Evolutionary conservation across 371 early-diverging fungal species (phyloP).

Genomic region (Mortierella sp.): DNA sequence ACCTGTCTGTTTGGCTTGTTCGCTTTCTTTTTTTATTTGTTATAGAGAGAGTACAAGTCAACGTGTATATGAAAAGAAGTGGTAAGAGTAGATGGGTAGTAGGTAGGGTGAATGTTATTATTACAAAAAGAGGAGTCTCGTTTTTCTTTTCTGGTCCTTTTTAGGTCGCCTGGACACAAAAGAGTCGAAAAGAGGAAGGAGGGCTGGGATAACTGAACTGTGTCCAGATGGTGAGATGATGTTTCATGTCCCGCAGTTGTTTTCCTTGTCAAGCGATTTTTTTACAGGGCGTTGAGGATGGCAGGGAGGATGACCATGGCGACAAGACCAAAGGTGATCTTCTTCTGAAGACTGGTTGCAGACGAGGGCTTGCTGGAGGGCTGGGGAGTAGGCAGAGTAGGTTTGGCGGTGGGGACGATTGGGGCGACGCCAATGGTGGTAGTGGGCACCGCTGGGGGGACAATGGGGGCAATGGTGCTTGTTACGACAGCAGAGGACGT

Average conservation of each 20-base stretch:
- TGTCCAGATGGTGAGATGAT: too few species aligned
- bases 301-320: slow-evolving; percentile 27
- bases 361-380: slow-evolving; percentile 9
- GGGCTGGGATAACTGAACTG: too few species aligned
- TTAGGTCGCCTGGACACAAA: neutral
- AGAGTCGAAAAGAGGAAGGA: neutral
- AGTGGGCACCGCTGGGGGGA: neutral
- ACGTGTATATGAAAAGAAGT: neutral
- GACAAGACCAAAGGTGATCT: neutral
- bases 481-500: neutral
- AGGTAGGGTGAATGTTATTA: neutral
- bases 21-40: too few species aligned
- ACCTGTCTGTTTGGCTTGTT: too few species aligned
- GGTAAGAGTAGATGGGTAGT: neutral
- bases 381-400: neutral
- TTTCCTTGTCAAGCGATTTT: neutral
- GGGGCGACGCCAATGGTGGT: neutral
- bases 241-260: neutral
- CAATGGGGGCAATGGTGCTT: neutral
- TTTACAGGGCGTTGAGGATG: slow-evolving; percentile 16
- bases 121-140: neutral
- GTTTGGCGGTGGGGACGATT: neutral
- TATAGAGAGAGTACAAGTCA: too few species aligned
- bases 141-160: neutral
- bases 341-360: slow-evolving; percentile 20